Evolutionary conservation across 2,329 filamentous ascomycete genomes (phyloP).

Genomic region (Fusarium graminum): DNA sequence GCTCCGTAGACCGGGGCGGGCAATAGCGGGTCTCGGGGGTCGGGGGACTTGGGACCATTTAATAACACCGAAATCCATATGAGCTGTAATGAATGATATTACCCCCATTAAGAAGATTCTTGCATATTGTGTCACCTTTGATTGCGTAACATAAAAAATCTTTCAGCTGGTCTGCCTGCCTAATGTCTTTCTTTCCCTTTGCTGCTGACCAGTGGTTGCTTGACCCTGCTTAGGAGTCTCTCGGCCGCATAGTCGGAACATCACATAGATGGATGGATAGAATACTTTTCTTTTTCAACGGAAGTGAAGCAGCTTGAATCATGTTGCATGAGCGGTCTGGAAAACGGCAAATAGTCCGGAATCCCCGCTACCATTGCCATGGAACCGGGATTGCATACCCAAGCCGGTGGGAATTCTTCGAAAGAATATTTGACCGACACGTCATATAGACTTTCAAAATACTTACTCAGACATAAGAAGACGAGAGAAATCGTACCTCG

Average conservation of each 20-base stretch:
- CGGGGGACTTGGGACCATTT: conserved; percentile 11
- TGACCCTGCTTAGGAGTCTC: conserved; percentile 2
- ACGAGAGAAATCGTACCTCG: not conserved
- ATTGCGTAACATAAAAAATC: not conserved
- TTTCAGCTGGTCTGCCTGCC: not conserved
- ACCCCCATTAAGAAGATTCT: not conserved
- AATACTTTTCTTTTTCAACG: conserved; percentile 1
- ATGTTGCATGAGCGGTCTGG: conserved; percentile 5
- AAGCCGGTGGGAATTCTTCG: not conserved
- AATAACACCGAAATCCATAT: conserved; percentile 8
- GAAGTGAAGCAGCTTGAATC: not conserved
- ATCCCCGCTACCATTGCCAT: conserved; percentile 31
- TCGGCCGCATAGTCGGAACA: conserved; percentile 13
- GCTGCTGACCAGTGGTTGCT: conserved; percentile 6
- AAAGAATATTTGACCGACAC: conserved; percentile 5
- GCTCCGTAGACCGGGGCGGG: not conserved
- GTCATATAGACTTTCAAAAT: conserved; percentile 6
- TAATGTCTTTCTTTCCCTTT: conserved; percentile 4
- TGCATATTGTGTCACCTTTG: not conserved
- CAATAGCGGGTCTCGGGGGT: conserved; percentile 35
- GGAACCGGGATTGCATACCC: conserved; percentile 19
- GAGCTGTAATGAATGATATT: not conserved
- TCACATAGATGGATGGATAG: conserved; percentile 5
- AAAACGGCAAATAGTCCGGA: conserved; percentile 7
- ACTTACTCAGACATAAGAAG: conserved; percentile 1